Conservation (phyloP, 2,329 filamentous ascomycete species). For the Epicoccum nigrum region DNA sequence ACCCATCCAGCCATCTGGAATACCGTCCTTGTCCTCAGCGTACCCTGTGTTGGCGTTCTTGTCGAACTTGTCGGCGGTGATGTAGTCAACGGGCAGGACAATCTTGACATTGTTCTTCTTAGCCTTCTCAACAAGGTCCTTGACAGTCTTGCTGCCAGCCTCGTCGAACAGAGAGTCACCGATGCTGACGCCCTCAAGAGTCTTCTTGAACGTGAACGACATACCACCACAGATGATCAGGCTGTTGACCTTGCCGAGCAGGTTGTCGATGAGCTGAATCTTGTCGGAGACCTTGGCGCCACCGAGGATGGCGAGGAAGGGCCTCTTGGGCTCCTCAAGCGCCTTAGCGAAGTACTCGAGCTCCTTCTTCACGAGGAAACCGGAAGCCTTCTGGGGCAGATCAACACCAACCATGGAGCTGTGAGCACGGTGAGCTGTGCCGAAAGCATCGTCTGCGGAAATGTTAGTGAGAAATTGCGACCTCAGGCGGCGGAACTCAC, state of each 20-base stretch:
- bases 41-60: constrained; percentile 80
- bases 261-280: constrained; percentile 99
- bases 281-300: constrained; percentile 99
- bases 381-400: constrained; percentile 93
- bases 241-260: constrained; percentile 96
- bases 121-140: constrained; percentile 88
- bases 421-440: constrained; percentile 96
- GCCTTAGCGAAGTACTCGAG: constrained; percentile 99
- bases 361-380: constrained; percentile 99
- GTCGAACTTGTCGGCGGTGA: constrained; percentile 94
- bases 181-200: constrained; percentile 87
- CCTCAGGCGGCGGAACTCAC: constrained; percentile 58
- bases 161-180: constrained; percentile 93
- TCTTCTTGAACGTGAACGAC: constrained; percentile 99
- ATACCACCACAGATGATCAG: constrained; percentile 97
- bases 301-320: constrained; percentile 97
- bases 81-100: constrained; percentile 91
- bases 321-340: constrained; percentile 88
- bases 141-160: constrained; percentile 89
- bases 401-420: constrained; percentile 99
- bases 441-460: constrained; percentile 89
- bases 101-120: constrained; percentile 96
- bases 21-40: constrained; percentile 85
- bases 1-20: constrained; percentile 97
- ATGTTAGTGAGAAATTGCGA: constrained; percentile 26